phyloP scores from a whole-genome alignment of 139 green algal genomes.

The Ulvella scutata region DNA sequence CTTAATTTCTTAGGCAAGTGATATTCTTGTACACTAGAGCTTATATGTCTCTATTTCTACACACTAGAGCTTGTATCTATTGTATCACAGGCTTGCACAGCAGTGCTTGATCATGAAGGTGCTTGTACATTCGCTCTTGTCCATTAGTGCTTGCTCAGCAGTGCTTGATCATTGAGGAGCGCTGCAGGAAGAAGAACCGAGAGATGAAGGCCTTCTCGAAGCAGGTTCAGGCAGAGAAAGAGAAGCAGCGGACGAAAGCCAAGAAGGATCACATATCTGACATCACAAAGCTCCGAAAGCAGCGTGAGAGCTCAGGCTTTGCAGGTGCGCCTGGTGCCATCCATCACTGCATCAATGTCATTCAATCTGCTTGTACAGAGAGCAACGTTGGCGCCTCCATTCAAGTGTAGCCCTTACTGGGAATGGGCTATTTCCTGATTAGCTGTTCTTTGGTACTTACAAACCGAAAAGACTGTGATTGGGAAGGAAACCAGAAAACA shows the following conservation, averaged over 20 bases:
- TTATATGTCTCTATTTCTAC: too few relatives aligned
- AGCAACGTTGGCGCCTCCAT: too few relatives aligned
- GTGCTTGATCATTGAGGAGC: too few relatives aligned
- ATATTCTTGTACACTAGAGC: too few relatives aligned
- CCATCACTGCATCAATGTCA: too few relatives aligned
- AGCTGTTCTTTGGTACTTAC: too few relatives aligned
- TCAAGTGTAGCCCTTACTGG: too few relatives aligned
- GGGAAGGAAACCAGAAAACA: too few relatives aligned
- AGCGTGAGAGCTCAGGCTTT: conserved; percentile 20
- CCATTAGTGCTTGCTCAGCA: not conserved
- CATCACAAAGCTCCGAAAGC: conserved; percentile 69
- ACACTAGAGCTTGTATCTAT: not conserved
- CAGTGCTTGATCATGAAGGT: not conserved
- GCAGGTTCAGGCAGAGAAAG: conserved; percentile 68
- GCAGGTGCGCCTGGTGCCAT: not conserved
- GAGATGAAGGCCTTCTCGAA: conserved; percentile 85
- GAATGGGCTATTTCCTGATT: too few relatives aligned
- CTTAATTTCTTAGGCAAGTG: too few relatives aligned
- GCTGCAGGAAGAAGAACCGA: conserved; percentile 63
- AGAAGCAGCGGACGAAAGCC: conserved; percentile 58
- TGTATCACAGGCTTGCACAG: not conserved
- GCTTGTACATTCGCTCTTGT: not conserved
- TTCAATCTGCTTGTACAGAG: too few relatives aligned
- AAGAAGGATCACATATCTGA: conserved; percentile 73
- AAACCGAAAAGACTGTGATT: too few relatives aligned